Base-by-base conservation (phyloP, 345 rosid genomes). In the Pistacia integerrima region DNA sequence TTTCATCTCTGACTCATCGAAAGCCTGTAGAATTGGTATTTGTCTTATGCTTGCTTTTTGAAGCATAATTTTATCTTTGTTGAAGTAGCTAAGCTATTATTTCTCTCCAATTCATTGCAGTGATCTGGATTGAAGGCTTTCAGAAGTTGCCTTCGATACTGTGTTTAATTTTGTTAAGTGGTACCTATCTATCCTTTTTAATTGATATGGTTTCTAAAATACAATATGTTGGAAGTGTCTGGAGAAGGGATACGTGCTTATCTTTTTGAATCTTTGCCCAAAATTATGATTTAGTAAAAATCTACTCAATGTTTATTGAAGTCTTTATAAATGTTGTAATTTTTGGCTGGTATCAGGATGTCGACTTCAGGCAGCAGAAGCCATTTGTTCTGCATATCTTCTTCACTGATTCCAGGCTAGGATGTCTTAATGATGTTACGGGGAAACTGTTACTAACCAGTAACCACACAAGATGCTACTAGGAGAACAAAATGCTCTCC, bases 1-100 rank as follows among this genome's bases (percentile, higher is more conserved):
- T 78, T 80, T 84, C 90, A 11, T 81, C 87, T 25, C 85, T 80
- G 11, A 65, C 78, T 55, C 82, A 48, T 56, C 80, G 80, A 65
- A 71, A 65, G 67, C 74, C 86, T 64, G 52, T 36, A 46, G 83
- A 81, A 72, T 62, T 75, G 84, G 90, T 85, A 64, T 70, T 84
- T 82, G 57, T 56, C 25, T 51, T 22, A 4, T n/a, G 49, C 69
- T 44, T 5, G 16, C n/a, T 46, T 73, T 49, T 52, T 46, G 14
- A 30, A 64, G 10, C 22, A 25, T 6, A 5, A 75, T 57, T 13
- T 12, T n/a, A 16, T 46, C 11, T 68, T 44, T 28, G 14, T 65
- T 2, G 20, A 9, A 41, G 30, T 59, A 22, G 41, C 56, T 63
- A 16, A 77, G 30, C 44, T 38, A 64, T 67, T 67, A 61, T 66